Percentiles rank a stretch among this genome's conserved stretches.
Evolutionary conservation across 306 rosid species (phyloP).

Genomic region (Alnus glutinosa): DNA sequence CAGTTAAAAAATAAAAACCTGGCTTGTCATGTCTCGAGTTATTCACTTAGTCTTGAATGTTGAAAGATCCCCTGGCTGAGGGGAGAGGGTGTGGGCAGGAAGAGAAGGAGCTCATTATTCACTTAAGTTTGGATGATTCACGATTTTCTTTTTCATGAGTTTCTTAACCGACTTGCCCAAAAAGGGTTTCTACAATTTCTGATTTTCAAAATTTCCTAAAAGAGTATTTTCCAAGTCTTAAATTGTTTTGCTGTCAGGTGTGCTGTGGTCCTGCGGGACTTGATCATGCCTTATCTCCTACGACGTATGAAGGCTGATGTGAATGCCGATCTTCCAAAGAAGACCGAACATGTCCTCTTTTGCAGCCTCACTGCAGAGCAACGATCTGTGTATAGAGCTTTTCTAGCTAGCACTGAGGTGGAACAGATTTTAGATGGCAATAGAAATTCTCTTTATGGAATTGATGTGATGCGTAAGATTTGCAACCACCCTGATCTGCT

Average conservation of each 20-base stretch:
- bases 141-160: not conserved
- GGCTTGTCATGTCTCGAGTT: not conserved
- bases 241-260: slow-evolving; percentile 59
- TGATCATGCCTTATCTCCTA: slow-evolving; percentile 97
- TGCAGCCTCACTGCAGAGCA: slow-evolving; percentile 91
- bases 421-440: slow-evolving; percentile 85
- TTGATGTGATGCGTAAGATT: slow-evolving; percentile 94
- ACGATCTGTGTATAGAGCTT: slow-evolving; percentile 87
- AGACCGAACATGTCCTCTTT: slow-evolving; percentile 95
- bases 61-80: not conserved
- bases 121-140: not conserved
- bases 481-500: slow-evolving; percentile 99
- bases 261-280: slow-evolving; percentile 94
- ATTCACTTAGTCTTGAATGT: not conserved
- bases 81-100: not conserved
- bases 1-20: not conserved
- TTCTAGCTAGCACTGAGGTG: slow-evolving; percentile 97
- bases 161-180: not conserved
- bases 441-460: slow-evolving; percentile 87
- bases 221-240: slow-evolving; percentile 18
- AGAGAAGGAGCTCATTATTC: not conserved
- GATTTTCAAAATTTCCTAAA: not conserved
- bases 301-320: slow-evolving; percentile 98
- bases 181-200: not conserved
- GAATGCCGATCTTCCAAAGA: slow-evolving; percentile 90